Percentiles rank a stretch among this genome's conserved stretches.
Conservation (phyloP, 1,139 yeast genomes). For the Sugiyamaella xylanicola region DNA sequence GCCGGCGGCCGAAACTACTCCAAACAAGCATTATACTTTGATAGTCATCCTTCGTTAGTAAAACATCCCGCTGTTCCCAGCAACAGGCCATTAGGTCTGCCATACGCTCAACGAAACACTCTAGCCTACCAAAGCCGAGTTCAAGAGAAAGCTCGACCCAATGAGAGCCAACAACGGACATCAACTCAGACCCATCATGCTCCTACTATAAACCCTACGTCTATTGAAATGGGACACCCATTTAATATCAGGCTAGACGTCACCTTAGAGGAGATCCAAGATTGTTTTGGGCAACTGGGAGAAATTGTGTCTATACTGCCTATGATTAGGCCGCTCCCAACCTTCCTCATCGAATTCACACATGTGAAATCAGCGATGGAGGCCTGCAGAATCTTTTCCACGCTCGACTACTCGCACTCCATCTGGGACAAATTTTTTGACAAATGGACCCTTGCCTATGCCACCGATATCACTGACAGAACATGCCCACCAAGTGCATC, state of each 20-base stretch:
- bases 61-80: background rate
- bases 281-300: slow-evolving; percentile 62
- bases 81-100: background rate
- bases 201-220: slow-evolving; percentile 13
- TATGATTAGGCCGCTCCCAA: slow-evolving; percentile 63
- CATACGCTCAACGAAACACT: slow-evolving; percentile 1
- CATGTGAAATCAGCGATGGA: slow-evolving; percentile 64
- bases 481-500: slow-evolving; percentile 43
- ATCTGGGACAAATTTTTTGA: slow-evolving; percentile 48
- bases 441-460: slow-evolving; percentile 68
- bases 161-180: too few species aligned
- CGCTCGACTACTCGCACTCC: slow-evolving; percentile 16
- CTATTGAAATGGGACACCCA: slow-evolving; percentile 8
- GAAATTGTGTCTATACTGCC: slow-evolving; percentile 65
- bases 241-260: slow-evolving; percentile 41
- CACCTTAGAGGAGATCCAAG: slow-evolving; percentile 46
- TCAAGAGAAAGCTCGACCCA: background rate
- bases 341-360: slow-evolving; percentile 63
- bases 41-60: slow-evolving; percentile 10
- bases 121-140: background rate
- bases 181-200: too few species aligned
- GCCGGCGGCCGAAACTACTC: background rate
- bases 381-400: slow-evolving; percentile 56
- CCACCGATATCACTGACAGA: slow-evolving; percentile 66
- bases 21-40: background rate